A percentile compares a stretch with the other conserved stretches of the same genome.
Conservation (phyloP, 352 stramenopile species). For the Pythium rhizo-oryzae region DNA sequence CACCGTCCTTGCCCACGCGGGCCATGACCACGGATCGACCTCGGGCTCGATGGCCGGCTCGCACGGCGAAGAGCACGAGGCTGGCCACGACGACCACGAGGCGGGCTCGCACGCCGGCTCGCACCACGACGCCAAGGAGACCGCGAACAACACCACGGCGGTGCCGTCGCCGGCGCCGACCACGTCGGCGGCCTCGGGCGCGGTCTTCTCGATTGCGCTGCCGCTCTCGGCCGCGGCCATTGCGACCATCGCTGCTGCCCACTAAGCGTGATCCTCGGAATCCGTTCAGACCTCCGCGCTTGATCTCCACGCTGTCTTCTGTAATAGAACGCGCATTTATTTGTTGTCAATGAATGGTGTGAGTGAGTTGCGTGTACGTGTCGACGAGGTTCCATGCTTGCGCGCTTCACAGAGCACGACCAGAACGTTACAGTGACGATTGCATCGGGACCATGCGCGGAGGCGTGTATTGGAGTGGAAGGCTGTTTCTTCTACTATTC, state of each 20-base stretch:
- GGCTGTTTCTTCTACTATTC: too few species aligned
- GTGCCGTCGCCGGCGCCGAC: conserved; percentile 1
- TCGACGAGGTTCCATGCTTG: too few species aligned
- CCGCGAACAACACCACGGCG: neutral
- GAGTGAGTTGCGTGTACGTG: too few species aligned
- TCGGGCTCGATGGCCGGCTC: conserved; percentile 11
- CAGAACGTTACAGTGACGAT: too few species aligned
- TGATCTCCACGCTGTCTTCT: too few species aligned
- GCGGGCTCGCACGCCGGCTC: too few species aligned
- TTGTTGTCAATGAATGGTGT: too few species aligned
- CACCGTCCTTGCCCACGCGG: conserved; percentile 18
- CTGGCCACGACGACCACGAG: neutral
- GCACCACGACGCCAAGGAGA: neutral
- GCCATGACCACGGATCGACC: conserved; percentile 7
- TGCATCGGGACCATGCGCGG: too few species aligned
- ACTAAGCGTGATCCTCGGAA: neutral
- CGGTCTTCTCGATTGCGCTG: conserved; percentile 26
- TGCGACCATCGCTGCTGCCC: conserved; percentile 9
- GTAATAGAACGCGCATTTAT: too few species aligned
- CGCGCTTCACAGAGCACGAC: too few species aligned
- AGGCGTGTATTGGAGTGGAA: too few species aligned
- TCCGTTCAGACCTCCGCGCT: too few species aligned
- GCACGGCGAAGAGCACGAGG: neutral
- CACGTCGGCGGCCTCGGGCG: neutral
- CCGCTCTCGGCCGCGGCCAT: conserved; percentile 21